Evolutionary conservation across 1,139 yeast species (phyloP), one percentile per base, ranked within the genome.

Genomic region (Geotrichum citri-aurantii): DNA sequence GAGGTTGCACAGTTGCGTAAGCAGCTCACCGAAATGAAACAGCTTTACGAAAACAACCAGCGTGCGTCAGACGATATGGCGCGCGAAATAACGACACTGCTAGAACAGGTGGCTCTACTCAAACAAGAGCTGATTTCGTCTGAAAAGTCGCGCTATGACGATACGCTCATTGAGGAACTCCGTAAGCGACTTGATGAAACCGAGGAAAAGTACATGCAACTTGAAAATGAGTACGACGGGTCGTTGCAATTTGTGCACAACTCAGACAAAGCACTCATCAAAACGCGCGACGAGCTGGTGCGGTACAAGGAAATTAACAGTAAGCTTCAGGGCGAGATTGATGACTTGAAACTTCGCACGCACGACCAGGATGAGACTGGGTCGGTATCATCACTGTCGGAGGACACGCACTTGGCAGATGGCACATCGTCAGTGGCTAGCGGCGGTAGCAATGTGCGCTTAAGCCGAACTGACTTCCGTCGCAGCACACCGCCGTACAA

Each of bases 211-310:
- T 62, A 59, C 56, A 27, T 31, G 19, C 71, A 70, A 51, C 65
- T 73, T 37, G 75, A 86, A 68, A 79, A 75, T 5, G 86, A 86
- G 67, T 88, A 87, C 72, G 81, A 81, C 61, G 84, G 85, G 66
- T 87, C 95, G 1, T 72, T 88, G 62, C 84, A 82, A 65, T 83
- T 90, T 46, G 86, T 88, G 31, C 83, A 82, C 66, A 88, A 85
- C 69, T 85, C 93, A 11, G 86, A 88, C 60, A 82, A 81, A 64
- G 96, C 96, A 0, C 78, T 90, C 60, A 82, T 81, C 62, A 70
- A 85, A 66, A 85, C 93, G 17, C 90, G 89, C 66, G 82, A 81
- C 52, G 96, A 91, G 69, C 75, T 86, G 61, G 77, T 77, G 54
- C 82, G 78, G 68, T 85, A 83, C 68, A 85, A 81, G 68, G 82